These are phyloP conservation scores for Cryptosporidium ubiquitum DNA, from an alignment of 169 alveolate species.

Conservation along the genomic window DNA sequence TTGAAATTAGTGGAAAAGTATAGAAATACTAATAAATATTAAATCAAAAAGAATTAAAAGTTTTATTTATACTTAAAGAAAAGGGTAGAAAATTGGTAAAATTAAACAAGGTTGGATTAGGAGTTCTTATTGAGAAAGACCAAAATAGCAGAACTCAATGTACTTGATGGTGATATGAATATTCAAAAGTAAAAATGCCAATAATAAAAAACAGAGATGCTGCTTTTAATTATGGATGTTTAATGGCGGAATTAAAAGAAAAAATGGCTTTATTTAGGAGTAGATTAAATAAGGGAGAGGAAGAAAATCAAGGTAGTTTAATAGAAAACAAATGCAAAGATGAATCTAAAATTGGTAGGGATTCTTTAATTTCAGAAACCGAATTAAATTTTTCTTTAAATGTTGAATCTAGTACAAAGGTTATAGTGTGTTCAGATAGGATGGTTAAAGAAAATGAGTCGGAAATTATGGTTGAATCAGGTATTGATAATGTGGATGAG, in stretches of 20 bases:
- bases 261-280: neutral
- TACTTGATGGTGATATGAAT: neutral
- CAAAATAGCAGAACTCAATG: no score
- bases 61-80: no score
- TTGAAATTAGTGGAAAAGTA: neutral
- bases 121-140: neutral
- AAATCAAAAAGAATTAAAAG: neutral
- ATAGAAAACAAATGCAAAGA: neutral
- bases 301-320: neutral
- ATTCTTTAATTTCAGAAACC: constrained; percentile 4
- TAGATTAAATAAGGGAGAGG: neutral
- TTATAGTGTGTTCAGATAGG: neutral
- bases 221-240: constrained; percentile 14
- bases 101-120: neutral
- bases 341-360: neutral
- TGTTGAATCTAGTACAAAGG: neutral
- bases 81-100: neutral
- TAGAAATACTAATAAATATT: no score
- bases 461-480: neutral
- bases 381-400: neutral
- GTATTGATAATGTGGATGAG: neutral
- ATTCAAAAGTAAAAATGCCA: neutral
- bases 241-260: constrained; percentile 14
- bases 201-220: constrained; percentile 11
- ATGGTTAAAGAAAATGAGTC: neutral